Percentiles rank a stretch among this genome's conserved stretches.
These are phyloP conservation scores for Straminergon stramineum DNA, from an alignment of 225 moss, liverwort and hornwort species.

Conservation along the genomic window DNA sequence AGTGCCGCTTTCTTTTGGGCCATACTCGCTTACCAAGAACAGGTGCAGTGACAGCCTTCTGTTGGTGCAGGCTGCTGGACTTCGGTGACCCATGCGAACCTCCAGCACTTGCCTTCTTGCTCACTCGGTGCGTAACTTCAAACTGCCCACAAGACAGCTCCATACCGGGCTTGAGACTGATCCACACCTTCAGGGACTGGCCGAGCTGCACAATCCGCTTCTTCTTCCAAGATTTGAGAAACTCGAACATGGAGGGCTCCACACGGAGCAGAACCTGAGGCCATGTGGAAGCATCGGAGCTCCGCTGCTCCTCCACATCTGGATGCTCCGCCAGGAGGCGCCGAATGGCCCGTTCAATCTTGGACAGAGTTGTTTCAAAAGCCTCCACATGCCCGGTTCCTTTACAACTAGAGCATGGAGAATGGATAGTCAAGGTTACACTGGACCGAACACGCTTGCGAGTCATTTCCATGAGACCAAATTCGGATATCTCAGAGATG, in stretches of 20 bases:
- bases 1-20: conserved; percentile 37
- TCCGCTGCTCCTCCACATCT: conserved; percentile 9
- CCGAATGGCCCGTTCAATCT: conserved; percentile 76
- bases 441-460: conserved; percentile 89
- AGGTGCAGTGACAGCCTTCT: conserved; percentile 20
- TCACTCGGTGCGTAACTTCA: conserved; percentile 11
- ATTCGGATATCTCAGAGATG: conserved; percentile 88
- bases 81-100: background rate
- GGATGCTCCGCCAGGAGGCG: conserved; percentile 56
- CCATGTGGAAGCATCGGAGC: conserved; percentile 57
- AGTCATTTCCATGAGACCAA: conserved; percentile 96
- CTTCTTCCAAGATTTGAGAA: conserved; percentile 54
- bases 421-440: conserved; percentile 78
- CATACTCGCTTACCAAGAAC: conserved; percentile 43
- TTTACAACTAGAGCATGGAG: conserved; percentile 60
- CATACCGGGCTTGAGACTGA: conserved; percentile 29
- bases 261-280: conserved; percentile 59
- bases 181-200: conserved; percentile 41
- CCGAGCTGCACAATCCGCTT: conserved; percentile 51
- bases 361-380: conserved; percentile 76
- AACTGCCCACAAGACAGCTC: conserved; percentile 44
- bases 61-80: conserved; percentile 12
- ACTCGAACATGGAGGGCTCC: conserved; percentile 41
- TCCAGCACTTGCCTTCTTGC: background rate
- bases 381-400: conserved; percentile 85